Evolutionary conservation across 73 alveolate genomes (phyloP).

Genomic region (Paramecium tetraurelia): DNA sequence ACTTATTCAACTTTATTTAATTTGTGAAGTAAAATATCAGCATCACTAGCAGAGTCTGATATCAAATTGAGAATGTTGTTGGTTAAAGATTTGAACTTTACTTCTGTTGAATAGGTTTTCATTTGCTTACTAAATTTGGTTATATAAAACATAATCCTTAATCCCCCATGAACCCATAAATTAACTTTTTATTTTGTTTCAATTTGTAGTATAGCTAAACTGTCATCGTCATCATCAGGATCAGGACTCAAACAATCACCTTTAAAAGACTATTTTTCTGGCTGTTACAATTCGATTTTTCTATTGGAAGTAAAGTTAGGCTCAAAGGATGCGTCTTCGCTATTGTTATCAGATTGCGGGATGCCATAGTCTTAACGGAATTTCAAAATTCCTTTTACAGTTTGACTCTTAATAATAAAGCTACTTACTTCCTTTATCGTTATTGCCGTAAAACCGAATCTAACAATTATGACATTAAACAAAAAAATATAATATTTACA

Average conservation of each 20-base stretch:
- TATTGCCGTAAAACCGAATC: neutral
- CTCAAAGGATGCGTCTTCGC: neutral
- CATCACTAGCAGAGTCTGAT: slow-evolving; percentile 28
- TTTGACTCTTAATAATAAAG: neutral
- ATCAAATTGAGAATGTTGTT: neutral
- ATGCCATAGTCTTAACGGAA: neutral
- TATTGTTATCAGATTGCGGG: neutral
- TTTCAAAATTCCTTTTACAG: neutral
- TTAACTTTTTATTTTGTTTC: neutral
- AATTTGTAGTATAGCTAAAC: neutral
- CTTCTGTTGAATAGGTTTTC: slow-evolving; percentile 17
- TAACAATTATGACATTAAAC: neutral
- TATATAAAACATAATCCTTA: slow-evolving; percentile 25
- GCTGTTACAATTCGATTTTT: neutral
- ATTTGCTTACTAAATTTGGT: slow-evolving; percentile 6
- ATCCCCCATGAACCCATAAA: slow-evolving; percentile 45
- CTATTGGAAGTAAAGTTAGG: neutral
- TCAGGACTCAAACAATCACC: neutral
- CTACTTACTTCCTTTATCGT: neutral
- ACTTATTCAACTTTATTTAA: neutral
- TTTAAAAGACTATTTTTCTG: neutral
- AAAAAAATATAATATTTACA: neutral
- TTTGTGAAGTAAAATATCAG: neutral
- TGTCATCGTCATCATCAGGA: neutral
- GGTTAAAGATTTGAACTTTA: neutral